These are phyloP conservation scores for Microdochium paspali DNA, from an alignment of 2,329 filamentous ascomycete species.

Conservation along the genomic window DNA sequence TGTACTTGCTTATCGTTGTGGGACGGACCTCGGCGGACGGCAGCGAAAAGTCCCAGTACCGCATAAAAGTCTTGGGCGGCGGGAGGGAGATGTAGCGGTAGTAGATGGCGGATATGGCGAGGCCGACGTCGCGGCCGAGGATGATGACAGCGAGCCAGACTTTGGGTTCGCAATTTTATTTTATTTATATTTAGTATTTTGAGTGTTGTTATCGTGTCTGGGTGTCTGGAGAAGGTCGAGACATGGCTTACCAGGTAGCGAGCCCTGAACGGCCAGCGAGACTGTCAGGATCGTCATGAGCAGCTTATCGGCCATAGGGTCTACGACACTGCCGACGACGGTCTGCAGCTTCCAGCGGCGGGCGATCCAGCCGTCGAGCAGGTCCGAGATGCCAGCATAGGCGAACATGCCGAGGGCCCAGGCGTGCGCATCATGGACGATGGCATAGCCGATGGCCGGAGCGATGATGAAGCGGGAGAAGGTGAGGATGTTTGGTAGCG, in stretches of 20 bases:
- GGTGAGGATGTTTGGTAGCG: conserved; percentile 87
- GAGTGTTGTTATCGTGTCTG: background rate
- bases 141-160: conserved; percentile 87
- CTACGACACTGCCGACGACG: conserved; percentile 88
- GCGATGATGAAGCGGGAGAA: conserved; percentile 76
- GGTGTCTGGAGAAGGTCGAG: conserved; percentile 2
- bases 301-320: conserved; percentile 93
- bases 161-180: conserved; percentile 26
- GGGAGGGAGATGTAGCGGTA: conserved; percentile 93
- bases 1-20: conserved; percentile 80
- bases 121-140: conserved; percentile 74
- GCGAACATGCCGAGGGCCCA: conserved; percentile 79
- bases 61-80: conserved; percentile 78
- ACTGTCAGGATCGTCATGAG: conserved; percentile 92
- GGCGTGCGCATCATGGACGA: conserved; percentile 72
- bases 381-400: conserved; percentile 84
- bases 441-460: conserved; percentile 78
- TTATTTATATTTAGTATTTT: conserved; percentile 6
- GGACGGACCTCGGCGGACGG: conserved; percentile 79
- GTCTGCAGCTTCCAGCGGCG: conserved; percentile 81
- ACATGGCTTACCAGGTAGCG: conserved; percentile 63
- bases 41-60: conserved; percentile 97
- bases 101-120: conserved; percentile 83
- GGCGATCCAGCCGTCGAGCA: conserved; percentile 91
- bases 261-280: conserved; percentile 73